A percentile compares a stretch with the other conserved stretches of the same genome.
Evolutionary conservation across 2,329 filamentous ascomycete species (phyloP).

Genomic region (Penicillium sp.): DNA sequence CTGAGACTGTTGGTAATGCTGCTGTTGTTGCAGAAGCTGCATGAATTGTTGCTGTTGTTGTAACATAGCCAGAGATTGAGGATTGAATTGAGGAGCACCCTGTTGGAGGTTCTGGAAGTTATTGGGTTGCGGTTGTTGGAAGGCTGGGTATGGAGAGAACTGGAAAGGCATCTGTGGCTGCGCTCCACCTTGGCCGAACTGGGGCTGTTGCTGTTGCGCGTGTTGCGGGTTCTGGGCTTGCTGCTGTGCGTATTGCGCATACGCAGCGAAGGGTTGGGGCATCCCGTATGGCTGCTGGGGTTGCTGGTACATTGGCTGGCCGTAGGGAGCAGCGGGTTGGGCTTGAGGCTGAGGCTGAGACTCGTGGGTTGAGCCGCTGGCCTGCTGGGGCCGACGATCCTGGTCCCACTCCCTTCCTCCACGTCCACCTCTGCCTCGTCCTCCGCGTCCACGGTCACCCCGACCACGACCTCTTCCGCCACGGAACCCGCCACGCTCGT

Average conservation of each 20-base stretch:
- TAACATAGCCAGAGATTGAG: constrained; percentile 54
- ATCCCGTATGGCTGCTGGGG: constrained; percentile 28
- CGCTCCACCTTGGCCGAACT: constrained; percentile 27
- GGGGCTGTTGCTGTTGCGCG: constrained; percentile 37
- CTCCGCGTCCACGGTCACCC: constrained; percentile 42
- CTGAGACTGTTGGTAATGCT: constrained; percentile 26
- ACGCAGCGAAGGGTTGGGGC: constrained; percentile 32
- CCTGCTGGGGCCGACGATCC: constrained; percentile 31
- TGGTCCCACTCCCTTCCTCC: constrained; percentile 33
- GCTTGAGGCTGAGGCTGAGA: constrained; percentile 29
- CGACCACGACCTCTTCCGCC: constrained; percentile 52
- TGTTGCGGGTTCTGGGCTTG: constrained; percentile 23
- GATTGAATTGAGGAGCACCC: constrained; percentile 57
- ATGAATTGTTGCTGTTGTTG: constrained; percentile 43
- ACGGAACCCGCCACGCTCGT: constrained; percentile 40
- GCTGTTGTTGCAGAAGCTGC: constrained; percentile 21
- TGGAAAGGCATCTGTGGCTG: constrained; percentile 40
- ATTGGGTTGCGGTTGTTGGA: constrained; percentile 47
- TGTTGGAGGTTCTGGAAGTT: constrained; percentile 41
- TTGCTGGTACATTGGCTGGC: constrained; percentile 27
- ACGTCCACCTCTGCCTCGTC: constrained; percentile 36
- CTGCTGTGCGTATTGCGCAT: constrained; percentile 29
- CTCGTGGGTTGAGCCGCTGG: constrained; percentile 15
- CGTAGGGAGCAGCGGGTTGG: constrained; percentile 24
- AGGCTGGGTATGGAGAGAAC: constrained; percentile 28